Evolutionary conservation across 1,139 yeast genomes (phyloP), one percentile per base, ranked within the genome.

Genomic region (Hyphopichia khmerensis): DNA sequence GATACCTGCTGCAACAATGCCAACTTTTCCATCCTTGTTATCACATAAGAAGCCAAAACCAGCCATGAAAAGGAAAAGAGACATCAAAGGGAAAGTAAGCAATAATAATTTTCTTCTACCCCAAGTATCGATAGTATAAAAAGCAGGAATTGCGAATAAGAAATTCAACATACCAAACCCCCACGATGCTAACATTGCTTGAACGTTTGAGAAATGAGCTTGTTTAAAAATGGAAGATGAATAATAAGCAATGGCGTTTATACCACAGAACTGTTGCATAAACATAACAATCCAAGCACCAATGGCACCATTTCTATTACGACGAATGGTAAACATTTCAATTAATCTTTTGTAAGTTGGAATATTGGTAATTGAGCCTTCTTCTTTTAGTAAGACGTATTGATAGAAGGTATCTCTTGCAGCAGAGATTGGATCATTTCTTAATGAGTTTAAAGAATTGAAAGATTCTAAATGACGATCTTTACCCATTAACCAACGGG

Each of bases 181-280:
- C 80, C 91, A 79, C 1, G 95, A 86, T 0, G 95, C 95, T 50
- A 85, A 65, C 56, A 88, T 65, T 0, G 96, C 82, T 46, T 77
- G 70, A 41, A 79, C 70, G 45, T 75, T 79, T 26, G 79, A 64
- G 60, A 84, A 84, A 32, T 85, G 84, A 19, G 91, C 81, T 40
- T 82, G 75, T 36, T 76, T 65, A 64, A 88, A 88, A 48, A 88
- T 87, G 11, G 86, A 74, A 0, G 90, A 81, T 0, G 89, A 82
- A 61, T 84, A 86, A 64, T 85, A 84, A 16, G 96, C 95, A 65
- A 89, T 87, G 42, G 87, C 95, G 56, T 88, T 89, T 59, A 89
- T 83, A 56, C 96, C 96, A 66, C 96, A 88, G 69, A 89, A 86
- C 62, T 89, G 96, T 69, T 89, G 96, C 89, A 86, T 85, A 59